A percentile compares a stretch with the other conserved stretches of the same genome.
These are phyloP conservation scores for Phytophthora multivora DNA, from an alignment of 352 stramenopile genomes.

Conservation along the genomic window DNA sequence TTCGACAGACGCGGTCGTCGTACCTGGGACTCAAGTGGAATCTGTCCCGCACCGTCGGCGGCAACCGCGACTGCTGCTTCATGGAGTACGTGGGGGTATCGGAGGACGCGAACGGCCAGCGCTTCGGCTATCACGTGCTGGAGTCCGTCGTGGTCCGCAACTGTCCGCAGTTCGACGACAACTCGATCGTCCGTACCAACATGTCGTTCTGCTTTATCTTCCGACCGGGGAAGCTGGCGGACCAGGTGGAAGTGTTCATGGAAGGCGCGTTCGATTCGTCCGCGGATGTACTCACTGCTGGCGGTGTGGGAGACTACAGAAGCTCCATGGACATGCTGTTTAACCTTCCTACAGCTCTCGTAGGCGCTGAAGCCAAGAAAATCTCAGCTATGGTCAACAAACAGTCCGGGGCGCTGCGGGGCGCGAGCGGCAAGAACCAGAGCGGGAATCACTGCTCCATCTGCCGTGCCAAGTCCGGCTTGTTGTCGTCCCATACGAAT, in stretches of 20 bases:
- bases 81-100: conserved; percentile 70
- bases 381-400: conserved; percentile 61
- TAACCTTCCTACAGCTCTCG: conserved; percentile 44
- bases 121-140: conserved; percentile 69
- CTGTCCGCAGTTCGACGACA: conserved; percentile 72
- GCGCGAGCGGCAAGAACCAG: conserved; percentile 38
- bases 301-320: conserved; percentile 68
- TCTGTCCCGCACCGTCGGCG: conserved; percentile 64
- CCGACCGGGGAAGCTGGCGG: conserved; percentile 47
- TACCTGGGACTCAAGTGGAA: conserved; percentile 82
- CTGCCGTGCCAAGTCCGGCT: conserved; percentile 55
- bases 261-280: conserved; percentile 72
- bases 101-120: conserved; percentile 54
- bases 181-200: conserved; percentile 74
- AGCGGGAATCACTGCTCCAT: conserved; percentile 64
- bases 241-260: conserved; percentile 76
- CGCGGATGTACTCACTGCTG: conserved; percentile 59
- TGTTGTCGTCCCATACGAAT: conserved; percentile 59
- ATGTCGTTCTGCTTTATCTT: conserved; percentile 81
- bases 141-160: conserved; percentile 66
- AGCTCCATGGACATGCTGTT: conserved; percentile 77
- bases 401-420: conserved; percentile 36
- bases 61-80: conserved; percentile 76
- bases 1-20: conserved; percentile 55
- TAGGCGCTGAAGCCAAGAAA: conserved; percentile 71